Conservation (phyloP, 1,284 basidiomycete species). For the Apiotrichum brassicae region DNA sequence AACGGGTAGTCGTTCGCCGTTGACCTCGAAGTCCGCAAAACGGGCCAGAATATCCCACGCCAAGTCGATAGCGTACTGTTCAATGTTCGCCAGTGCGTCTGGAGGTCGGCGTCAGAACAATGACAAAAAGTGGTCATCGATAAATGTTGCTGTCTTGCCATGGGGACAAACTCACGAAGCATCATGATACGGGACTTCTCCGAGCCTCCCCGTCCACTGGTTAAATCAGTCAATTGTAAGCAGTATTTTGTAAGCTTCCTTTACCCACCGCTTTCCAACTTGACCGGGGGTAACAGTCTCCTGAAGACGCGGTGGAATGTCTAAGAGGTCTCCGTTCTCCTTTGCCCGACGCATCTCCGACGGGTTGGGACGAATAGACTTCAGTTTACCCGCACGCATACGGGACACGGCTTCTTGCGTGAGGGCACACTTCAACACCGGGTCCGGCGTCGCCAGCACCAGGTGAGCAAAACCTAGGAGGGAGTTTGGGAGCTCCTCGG, state of each 20-base stretch:
- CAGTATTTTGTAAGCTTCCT: no score
- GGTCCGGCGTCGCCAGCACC: slow-evolving; percentile 43
- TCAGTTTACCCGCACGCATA: slow-evolving; percentile 33
- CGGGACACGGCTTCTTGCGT: slow-evolving; percentile 37
- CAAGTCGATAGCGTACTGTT: slow-evolving; percentile 83
- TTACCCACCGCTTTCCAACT: slow-evolving; percentile 22
- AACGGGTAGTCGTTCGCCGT: slow-evolving; percentile 55
- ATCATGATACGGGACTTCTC: slow-evolving; percentile 64
- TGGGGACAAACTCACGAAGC: slow-evolving; percentile 56
- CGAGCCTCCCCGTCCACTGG: slow-evolving; percentile 52
- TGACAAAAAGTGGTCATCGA: no score
- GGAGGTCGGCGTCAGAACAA: no score
- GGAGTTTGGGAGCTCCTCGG: slow-evolving; percentile 29
- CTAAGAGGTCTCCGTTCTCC: slow-evolving; percentile 48
- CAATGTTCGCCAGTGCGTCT: slow-evolving; percentile 74
- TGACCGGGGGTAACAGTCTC: slow-evolving; percentile 59
- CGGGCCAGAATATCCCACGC: slow-evolving; percentile 83
- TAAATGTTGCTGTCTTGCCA: no score
- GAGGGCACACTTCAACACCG: slow-evolving; percentile 41
- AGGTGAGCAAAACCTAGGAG: slow-evolving; percentile 45
- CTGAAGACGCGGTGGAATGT: slow-evolving; percentile 62
- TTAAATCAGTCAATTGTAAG: slow-evolving; percentile 8
- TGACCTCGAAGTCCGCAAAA: slow-evolving; percentile 52
- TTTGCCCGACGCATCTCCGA: slow-evolving; percentile 28
- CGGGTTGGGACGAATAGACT: slow-evolving; percentile 33